Conservation (phyloP, 176 grass and related monocot genomes). For the Aegilops umbellulata region DNA sequence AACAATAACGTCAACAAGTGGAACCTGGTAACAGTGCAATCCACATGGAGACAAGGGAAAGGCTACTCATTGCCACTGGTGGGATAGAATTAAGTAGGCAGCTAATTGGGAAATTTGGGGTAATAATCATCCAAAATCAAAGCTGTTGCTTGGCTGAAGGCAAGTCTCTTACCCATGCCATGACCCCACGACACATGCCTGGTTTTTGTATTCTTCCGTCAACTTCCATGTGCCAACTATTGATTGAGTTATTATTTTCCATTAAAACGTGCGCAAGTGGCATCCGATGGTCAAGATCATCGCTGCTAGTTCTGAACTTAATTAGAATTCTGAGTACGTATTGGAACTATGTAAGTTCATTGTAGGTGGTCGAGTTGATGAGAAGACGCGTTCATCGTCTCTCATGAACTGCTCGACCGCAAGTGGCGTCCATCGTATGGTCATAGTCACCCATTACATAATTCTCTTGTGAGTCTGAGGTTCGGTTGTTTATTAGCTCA, state of each 20-base stretch:
- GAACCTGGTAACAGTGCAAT: conserved; percentile 6
- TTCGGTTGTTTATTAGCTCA: background rate
- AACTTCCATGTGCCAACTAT: conserved; percentile 32
- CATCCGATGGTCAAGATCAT: background rate
- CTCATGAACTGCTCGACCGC: background rate
- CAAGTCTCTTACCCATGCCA: conserved; percentile 11
- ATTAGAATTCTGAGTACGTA: no score
- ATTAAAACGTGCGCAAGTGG: conserved; percentile 31
- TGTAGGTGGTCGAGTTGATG: background rate
- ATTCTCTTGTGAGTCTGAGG: background rate
- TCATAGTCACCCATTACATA: background rate
- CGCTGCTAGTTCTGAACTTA: background rate
- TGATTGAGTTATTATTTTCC: background rate
- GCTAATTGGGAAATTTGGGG: background rate
- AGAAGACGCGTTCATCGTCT: background rate
- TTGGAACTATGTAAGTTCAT: conserved; percentile 1
- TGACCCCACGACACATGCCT: background rate
- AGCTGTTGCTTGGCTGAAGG: conserved; percentile 20
- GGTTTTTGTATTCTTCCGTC: conserved; percentile 24
- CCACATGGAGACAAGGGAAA: conserved; percentile 12
- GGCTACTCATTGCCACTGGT: conserved; percentile 5
- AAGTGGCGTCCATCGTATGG: background rate
- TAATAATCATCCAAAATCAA: conserved; percentile 9
- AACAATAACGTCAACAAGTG: conserved; percentile 33
- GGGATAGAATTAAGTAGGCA: background rate